Conservation (phyloP, 805 yeast species). For the Jamesozyma hellenica region DNA sequence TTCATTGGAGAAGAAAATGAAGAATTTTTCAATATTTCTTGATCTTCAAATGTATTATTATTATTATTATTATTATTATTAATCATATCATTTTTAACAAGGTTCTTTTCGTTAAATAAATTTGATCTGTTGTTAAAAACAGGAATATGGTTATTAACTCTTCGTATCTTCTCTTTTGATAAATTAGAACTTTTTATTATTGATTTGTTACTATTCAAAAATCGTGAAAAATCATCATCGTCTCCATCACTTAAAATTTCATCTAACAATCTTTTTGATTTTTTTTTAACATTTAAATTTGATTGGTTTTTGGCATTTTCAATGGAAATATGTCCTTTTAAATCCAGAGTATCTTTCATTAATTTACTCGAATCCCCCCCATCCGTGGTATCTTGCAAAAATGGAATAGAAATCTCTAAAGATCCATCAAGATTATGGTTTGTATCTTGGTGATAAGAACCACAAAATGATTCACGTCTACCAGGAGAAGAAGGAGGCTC, state of each 20-base stretch:
- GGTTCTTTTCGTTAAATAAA: too few relatives aligned
- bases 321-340: background rate
- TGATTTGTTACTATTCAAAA: background rate
- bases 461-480: too few relatives aligned
- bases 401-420: constrained; percentile 17
- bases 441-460: background rate
- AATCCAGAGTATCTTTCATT: background rate
- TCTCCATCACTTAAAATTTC: constrained; percentile 10
- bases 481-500: constrained; percentile 1
- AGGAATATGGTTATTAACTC: too few relatives aligned
- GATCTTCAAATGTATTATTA: too few relatives aligned
- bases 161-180: too few relatives aligned
- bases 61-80: too few relatives aligned
- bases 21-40: constrained; percentile 5
- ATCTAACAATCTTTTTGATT: constrained; percentile 11
- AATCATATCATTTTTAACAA: too few relatives aligned
- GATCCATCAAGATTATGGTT: constrained; percentile 7
- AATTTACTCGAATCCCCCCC: background rate
- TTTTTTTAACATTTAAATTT: too few relatives aligned
- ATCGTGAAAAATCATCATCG: constrained; percentile 9
- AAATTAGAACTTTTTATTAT: too few relatives aligned
- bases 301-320: background rate
- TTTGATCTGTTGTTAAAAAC: too few relatives aligned
- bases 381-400: constrained; percentile 14
- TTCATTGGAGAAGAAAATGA: constrained; percentile 10